Evolutionary conservation across 2,329 filamentous ascomycete species (phyloP).

Genomic region (Fusarium temperatum): DNA sequence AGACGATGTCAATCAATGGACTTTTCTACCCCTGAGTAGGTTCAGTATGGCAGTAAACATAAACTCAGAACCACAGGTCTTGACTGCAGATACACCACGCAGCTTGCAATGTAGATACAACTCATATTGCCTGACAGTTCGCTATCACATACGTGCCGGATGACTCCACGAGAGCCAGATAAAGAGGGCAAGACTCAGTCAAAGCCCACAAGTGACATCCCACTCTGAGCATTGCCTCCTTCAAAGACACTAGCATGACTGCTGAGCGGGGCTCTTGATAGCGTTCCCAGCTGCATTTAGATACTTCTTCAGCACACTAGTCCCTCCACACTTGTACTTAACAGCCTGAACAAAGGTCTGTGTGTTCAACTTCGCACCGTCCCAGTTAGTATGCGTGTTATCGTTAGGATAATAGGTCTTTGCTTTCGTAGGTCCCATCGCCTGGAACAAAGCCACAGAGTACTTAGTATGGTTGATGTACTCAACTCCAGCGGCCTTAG

Average conservation of each 20-base stretch:
- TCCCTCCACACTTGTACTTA: not conserved
- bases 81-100: not conserved
- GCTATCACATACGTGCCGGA: accelerated
- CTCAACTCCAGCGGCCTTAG: not conserved
- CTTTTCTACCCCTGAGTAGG: accelerated
- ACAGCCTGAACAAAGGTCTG: not conserved
- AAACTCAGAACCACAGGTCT: not conserved
- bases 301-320: not conserved
- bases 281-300: not conserved
- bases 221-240: accelerated
- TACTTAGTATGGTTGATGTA: not conserved
- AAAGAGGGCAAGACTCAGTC: not conserved
- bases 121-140: not conserved
- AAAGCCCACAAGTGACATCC: not conserved
- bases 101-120: not conserved
- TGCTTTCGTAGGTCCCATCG: accelerated
- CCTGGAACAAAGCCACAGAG: not conserved
- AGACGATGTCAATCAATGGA: not conserved
- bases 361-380: not conserved
- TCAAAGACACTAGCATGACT: not conserved
- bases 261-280: not conserved
- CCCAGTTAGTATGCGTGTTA: not conserved
- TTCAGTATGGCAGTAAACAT: too few relatives aligned
- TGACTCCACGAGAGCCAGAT: too few relatives aligned
- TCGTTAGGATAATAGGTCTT: not conserved